phyloP scores from a whole-genome alignment of 1,284 basidiomycete genomes.

The Rhodotorula sp. region DNA sequence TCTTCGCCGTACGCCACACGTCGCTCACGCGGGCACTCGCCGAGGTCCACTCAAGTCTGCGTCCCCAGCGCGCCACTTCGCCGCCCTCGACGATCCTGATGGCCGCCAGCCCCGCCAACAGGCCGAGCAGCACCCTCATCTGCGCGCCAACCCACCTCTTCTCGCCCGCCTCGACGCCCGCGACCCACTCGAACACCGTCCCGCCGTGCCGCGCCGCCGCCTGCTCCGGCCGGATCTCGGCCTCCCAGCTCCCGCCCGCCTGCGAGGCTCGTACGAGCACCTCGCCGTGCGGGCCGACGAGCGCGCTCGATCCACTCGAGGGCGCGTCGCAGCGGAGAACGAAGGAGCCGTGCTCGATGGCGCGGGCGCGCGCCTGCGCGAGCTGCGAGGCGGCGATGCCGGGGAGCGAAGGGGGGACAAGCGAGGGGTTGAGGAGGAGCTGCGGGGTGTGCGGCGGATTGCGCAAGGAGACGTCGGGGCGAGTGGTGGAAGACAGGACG shows the following conservation, averaged over 20 bases:
- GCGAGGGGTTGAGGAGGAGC: constrained; percentile 28
- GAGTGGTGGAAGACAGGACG: not conserved
- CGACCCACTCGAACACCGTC: not conserved
- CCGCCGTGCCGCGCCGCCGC: not conserved
- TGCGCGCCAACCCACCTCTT: not conserved
- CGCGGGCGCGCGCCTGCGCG: constrained; percentile 17
- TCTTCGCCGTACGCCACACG: not conserved
- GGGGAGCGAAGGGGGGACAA: not conserved
- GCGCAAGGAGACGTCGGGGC: no score
- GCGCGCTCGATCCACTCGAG: not conserved
- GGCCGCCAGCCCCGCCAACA: not conserved
- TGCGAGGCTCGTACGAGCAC: not conserved
- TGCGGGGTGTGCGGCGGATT: not conserved
- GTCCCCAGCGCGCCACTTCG: not conserved
- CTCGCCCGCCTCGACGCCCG: not conserved
- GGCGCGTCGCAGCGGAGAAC: constrained; percentile 27
- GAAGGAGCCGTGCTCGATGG: constrained; percentile 16
- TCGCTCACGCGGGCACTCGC: not conserved
- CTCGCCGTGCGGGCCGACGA: constrained; percentile 12
- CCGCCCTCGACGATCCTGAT: not conserved
- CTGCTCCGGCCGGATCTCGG: not conserved
- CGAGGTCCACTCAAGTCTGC: not conserved
- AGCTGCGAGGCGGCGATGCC: constrained; percentile 9
- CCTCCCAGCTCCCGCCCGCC: constrained; percentile 52
- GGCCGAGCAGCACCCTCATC: not conserved